Conservation (phyloP, 371 early-diverging fungal genomes). For the Saksenaea oblongispora region DNA sequence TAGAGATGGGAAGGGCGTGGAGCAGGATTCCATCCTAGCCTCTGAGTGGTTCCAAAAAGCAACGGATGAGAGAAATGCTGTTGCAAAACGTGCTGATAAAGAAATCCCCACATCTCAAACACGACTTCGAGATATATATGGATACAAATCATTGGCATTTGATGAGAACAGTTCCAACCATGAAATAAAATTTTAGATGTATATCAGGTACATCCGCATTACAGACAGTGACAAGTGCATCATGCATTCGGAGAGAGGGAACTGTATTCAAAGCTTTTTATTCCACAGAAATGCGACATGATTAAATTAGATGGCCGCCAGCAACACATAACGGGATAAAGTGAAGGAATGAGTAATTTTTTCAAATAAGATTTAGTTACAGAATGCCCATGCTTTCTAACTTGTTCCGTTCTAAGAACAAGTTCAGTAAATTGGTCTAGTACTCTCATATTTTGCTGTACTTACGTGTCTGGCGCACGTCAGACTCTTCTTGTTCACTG, state of each 20-base stretch:
- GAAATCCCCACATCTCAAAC: too few species aligned
- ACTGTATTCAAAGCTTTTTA: neutral
- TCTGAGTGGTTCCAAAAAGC: too few species aligned
- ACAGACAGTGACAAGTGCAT: too few species aligned
- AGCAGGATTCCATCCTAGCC: too few species aligned
- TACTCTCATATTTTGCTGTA: neutral
- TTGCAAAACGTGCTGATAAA: too few species aligned
- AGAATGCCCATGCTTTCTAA: conserved; percentile 38
- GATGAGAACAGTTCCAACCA: too few species aligned
- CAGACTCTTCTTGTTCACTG: conserved; percentile 49
- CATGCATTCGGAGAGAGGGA: neutral
- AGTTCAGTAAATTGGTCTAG: neutral
- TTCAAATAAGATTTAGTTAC: conserved; percentile 6
- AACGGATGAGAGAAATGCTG: too few species aligned
- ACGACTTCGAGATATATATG: too few species aligned
- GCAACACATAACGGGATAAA: conserved; percentile 5
- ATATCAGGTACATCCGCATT: too few species aligned
- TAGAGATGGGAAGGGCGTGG: too few species aligned
- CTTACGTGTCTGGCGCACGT: conserved; percentile 46
- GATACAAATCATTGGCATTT: too few species aligned
- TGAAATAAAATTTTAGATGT: too few species aligned
- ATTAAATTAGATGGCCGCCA: conserved; percentile 8
- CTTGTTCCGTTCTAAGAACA: conserved; percentile 31
- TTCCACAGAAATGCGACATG: neutral
- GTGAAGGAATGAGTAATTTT: neutral